phyloP scores from a whole-genome alignment of 1,139 yeast genomes.

The Yamadazyma mexicana region DNA sequence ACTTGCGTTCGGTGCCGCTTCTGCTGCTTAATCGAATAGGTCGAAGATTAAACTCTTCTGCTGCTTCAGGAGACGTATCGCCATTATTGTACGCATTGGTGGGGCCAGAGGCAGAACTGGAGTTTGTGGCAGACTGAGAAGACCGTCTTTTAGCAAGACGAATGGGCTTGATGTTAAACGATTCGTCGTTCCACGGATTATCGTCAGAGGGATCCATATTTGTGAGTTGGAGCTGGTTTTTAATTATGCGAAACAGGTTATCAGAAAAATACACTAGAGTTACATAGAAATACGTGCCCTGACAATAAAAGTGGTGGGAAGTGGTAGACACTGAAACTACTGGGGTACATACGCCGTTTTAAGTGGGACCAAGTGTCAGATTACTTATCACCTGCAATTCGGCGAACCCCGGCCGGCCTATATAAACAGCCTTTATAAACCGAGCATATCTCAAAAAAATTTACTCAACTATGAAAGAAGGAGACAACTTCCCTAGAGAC shows the following conservation, averaged over 20 bases:
- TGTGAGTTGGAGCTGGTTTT: background rate
- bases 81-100: background rate
- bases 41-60: constrained; percentile 16
- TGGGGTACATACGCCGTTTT: too few species aligned
- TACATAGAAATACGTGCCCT: too few species aligned
- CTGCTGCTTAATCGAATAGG: constrained; percentile 15
- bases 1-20: constrained; percentile 2
- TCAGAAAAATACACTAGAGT: background rate
- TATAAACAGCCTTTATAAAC: background rate
- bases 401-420: background rate
- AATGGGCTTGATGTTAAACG: constrained; percentile 28
- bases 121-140: constrained; percentile 7
- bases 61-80: constrained; percentile 2
- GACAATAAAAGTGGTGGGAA: too few species aligned
- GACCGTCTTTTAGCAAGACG: constrained; percentile 31
- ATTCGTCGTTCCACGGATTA: constrained; percentile 17
- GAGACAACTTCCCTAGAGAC: constrained; percentile 50
- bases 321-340: too few species aligned
- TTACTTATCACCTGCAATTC: too few species aligned
- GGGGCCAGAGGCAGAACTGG: background rate
- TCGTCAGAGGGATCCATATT: constrained; percentile 8
- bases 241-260: background rate
- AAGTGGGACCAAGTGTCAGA: too few species aligned
- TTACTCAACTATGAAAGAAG: constrained; percentile 16
- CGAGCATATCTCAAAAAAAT: background rate